Base-by-base conservation (phyloP, 2,329 filamentous ascomycete species). In the Gnomoniopsis smithogilvyi region DNA sequence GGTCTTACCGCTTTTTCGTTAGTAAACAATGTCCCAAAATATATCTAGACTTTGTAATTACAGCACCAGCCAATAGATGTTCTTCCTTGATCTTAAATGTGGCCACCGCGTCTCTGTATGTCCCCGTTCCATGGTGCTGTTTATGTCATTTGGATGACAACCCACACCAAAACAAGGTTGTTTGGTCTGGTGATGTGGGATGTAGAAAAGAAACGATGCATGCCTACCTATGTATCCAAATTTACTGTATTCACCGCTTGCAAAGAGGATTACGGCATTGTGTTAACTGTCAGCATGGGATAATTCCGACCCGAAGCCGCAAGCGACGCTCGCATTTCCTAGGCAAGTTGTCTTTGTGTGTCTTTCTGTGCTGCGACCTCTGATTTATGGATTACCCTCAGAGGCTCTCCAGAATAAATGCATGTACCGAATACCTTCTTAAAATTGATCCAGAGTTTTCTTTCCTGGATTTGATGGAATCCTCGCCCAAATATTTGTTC, bases 1-100 rank as follows among this genome's bases (percentile, higher is more conserved):
- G 26, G 52, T 38, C 34, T 58, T 61, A 61, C 59, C 59, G 59
- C 59, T 54, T 48, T 50, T 61, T 55, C 55, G 38, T 61, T 58
- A 61, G 30, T 61, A 50, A 61, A 54, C 38, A 50, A 8, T 30
- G 6, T 61, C 59, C 55, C 55, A 54, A 58, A 61, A 61, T 61
- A 61, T 26, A 55, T 38, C n/a, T 14, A n/a, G 2, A 51, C 6
- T 19, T 36, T 43, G 51, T 61, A 61, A 61, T 58, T 51, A 54
- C 14, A 15, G 17, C n/a, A 17, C 19, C 24, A 43, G 17, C 51
- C 51, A 54, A 33, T 46, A n/a, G 43, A 19, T 15, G 21, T 19
- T 45, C 6, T n/a, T 4, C 12, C 38, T 12, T 15, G 17, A 14
- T 19, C 19, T 46, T 7, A 11, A 46, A n/a, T 10, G n/a, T 46